These are phyloP conservation scores for Fusarium sp. DNA, from an alignment of 2,329 filamentous ascomycete species.

Conservation along the genomic window DNA sequence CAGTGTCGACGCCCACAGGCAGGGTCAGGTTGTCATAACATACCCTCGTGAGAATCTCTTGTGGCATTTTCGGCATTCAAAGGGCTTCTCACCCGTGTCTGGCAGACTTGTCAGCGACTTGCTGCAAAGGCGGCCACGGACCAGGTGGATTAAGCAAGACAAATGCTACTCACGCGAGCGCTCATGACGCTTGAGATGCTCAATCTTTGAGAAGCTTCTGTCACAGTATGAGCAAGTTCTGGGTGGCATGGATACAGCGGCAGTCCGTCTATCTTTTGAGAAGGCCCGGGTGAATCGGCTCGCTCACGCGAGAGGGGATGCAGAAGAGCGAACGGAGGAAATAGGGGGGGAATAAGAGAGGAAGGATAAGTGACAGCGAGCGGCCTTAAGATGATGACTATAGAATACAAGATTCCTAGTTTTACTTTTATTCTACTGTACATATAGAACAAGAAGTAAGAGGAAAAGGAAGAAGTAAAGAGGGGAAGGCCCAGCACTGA, in stretches of 20 bases:
- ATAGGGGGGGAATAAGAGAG: background rate
- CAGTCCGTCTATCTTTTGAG: background rate
- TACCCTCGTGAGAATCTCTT: background rate
- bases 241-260: background rate
- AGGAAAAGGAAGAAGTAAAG: background rate
- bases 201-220: background rate
- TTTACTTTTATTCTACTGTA: background rate
- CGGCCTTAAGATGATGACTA: background rate
- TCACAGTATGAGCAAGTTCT: background rate
- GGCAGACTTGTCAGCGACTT: background rate
- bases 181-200: background rate
- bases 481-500: background rate
- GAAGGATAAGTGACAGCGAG: background rate
- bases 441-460: background rate
- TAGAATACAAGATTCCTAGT: background rate
- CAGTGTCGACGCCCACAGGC: background rate
- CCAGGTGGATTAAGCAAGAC: background rate
- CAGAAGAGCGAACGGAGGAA: background rate
- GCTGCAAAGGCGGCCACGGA: background rate
- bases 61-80: background rate
- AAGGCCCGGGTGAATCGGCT: background rate
- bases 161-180: background rate
- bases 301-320: background rate
- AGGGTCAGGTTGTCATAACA: background rate
- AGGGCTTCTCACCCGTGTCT: background rate